phyloP scores from a whole-genome alignment of 108 stramenopile species.

The Cylindrotheca fusiformis region DNA sequence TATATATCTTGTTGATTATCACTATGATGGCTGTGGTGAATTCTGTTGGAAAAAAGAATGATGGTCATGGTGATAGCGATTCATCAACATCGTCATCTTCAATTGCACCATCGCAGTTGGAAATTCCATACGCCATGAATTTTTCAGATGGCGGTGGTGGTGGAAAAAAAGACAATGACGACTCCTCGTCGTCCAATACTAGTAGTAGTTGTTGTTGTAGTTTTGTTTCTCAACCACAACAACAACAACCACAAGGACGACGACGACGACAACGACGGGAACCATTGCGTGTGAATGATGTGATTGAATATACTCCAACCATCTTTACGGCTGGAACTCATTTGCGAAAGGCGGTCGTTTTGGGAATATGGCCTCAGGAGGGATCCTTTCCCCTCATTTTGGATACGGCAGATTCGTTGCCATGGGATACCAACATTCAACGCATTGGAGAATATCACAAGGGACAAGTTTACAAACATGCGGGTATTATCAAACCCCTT shows the following conservation, averaged over 20 bases:
- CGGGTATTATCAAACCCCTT: conserved; percentile 47
- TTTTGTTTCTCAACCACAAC: neutral
- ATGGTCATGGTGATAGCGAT: too few species aligned
- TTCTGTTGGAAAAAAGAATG: too few species aligned
- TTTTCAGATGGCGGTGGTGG: neutral
- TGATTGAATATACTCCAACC: conserved; percentile 58
- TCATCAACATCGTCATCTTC: too few species aligned
- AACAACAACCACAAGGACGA: conserved; percentile 13
- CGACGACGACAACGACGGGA: conserved; percentile 18
- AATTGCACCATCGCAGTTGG: too few species aligned
- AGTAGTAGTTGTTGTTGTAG: neutral
- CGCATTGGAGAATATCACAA: conserved; percentile 50
- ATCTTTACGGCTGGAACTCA: conserved; percentile 55
- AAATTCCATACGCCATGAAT: conserved; percentile 23
- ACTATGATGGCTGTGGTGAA: too few species aligned
- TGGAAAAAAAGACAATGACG: neutral
- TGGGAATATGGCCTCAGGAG: conserved; percentile 38
- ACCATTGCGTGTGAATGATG: conserved; percentile 69
- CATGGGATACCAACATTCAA: conserved; percentile 43
- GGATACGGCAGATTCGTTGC: conserved; percentile 51
- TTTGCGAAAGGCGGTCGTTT: conserved; percentile 43
- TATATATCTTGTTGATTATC: too few species aligned
- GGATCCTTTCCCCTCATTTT: conserved; percentile 30
- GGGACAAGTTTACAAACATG: conserved; percentile 37
- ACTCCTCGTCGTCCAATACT: neutral